Conservation (phyloP, 352 stramenopile genomes). For the Pythium graminicola region DNA sequence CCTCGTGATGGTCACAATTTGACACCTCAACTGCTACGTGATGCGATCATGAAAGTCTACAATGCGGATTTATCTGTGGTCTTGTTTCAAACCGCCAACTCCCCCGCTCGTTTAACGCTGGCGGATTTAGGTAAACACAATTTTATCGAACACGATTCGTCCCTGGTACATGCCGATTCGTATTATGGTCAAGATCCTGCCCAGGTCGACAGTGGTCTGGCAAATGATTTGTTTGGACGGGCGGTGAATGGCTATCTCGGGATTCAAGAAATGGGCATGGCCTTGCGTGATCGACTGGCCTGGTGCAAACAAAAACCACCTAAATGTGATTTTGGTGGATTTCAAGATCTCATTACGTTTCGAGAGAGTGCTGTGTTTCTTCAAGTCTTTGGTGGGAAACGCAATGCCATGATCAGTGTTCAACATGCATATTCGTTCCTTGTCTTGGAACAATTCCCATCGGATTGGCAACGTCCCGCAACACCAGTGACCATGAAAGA, state of each 20-base stretch:
- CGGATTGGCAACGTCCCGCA: slow-evolving; percentile 3
- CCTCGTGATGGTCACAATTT: slow-evolving; percentile 34
- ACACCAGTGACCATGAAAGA: slow-evolving; percentile 1
- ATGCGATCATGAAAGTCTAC: slow-evolving; percentile 31
- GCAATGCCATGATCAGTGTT: not conserved
- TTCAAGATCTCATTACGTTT: slow-evolving; percentile 1
- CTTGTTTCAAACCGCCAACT: not conserved
- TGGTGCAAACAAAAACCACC: not conserved
- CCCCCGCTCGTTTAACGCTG: slow-evolving; percentile 19
- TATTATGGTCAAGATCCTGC: slow-evolving; percentile 34
- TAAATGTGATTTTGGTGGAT: not conserved
- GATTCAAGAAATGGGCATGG: not conserved
- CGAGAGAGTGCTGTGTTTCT: slow-evolving; percentile 2
- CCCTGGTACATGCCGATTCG: slow-evolving; percentile 34
- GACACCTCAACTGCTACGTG: slow-evolving; percentile 12
- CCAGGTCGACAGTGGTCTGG: slow-evolving; percentile 4
- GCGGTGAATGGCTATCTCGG: slow-evolving; percentile 5
- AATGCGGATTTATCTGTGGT: slow-evolving; percentile 21
- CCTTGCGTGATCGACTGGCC: not conserved
- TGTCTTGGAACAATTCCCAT: slow-evolving; percentile 23
- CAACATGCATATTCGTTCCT: slow-evolving; percentile 19
- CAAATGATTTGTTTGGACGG: slow-evolving; percentile 22
- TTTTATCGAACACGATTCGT: slow-evolving; percentile 42
- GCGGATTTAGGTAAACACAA: slow-evolving; percentile 32
- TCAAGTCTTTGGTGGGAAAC: not conserved